Evolutionary conservation across 2,329 filamentous ascomycete species (phyloP), one percentile per base, ranked within the genome.

Genomic region (Scedosporium aurantiacum): DNA sequence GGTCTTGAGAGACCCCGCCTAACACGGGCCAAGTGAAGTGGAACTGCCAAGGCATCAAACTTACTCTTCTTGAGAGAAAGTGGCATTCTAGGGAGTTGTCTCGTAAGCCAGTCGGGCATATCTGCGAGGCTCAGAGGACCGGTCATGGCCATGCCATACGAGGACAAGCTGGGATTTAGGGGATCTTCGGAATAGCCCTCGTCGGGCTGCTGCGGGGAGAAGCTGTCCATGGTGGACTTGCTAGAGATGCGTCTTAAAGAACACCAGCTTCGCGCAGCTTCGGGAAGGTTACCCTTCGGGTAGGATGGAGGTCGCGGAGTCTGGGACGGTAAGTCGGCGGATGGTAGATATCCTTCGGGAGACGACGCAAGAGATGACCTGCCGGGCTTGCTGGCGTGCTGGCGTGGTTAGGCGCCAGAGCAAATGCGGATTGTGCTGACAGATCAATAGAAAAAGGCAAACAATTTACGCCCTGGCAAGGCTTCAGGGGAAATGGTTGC

Each of bases 151-250:
- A 57, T 50, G 41, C 67, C 66, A 67, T 69, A 67, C 5, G 69
- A 66, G 16, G 66, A 69, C 54, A 67, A 63, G 60, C 73, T 70
- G 10, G 78, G 74, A 65, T 79, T 80, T 60, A 85, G 73, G 63
- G 82, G 82, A 66, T 92, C 89, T 71, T 94, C 90, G 5, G 90
- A 92, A 72, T 94, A 95, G 68, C 91, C 91, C 75, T 95, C 91
- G 75, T 95, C 90, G 63, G 91, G 82, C 71, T 86, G 78, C 63
- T 80, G 78, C 16, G 72, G 78, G 66, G 82, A 79, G 25, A 60
- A 60, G 45, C 21, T 60, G 27, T 54, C 28, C 58, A 60, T 60
- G 47, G 5, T 25, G 25, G 4, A 40, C n/a, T 57, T 7, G 55
- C 2, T 7, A 23, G 14, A 55, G 18, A 14, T 4, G 43, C 8